These are phyloP conservation scores for Penicillium olsonii DNA, from an alignment of 2,329 filamentous ascomycete genomes.

Conservation along the genomic window DNA sequence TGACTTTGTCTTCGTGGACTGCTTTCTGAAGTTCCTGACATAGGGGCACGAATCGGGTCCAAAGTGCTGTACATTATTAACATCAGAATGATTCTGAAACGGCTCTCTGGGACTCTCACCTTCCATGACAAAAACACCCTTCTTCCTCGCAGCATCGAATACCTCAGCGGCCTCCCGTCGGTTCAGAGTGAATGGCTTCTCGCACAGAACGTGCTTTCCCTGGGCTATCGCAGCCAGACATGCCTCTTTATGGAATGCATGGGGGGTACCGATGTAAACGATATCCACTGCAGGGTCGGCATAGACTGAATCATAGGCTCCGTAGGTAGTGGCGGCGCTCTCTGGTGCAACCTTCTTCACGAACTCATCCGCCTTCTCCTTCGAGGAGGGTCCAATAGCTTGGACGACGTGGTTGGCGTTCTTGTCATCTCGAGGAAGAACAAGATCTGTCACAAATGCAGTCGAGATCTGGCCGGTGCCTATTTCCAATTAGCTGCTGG, in stretches of 20 bases:
- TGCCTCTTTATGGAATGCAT: slow-evolving; percentile 85
- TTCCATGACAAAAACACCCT: slow-evolving; percentile 73
- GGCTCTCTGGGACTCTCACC: slow-evolving; percentile 45
- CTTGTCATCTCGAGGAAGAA: neutral
- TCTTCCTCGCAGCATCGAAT: slow-evolving; percentile 66
- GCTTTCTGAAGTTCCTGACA: neutral
- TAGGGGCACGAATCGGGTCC: neutral
- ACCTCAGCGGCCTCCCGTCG: slow-evolving; percentile 69
- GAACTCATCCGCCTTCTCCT: neutral
- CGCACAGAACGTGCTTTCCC: slow-evolving; percentile 79
- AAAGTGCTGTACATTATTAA: neutral
- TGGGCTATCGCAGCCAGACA: slow-evolving; percentile 74
- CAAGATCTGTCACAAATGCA: neutral
- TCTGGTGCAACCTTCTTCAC: neutral
- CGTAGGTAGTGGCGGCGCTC: slow-evolving; percentile 51
- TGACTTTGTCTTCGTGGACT: neutral
- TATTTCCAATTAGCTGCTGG: neutral
- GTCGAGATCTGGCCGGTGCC: neutral
- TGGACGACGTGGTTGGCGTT: neutral
- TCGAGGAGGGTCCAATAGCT: neutral
- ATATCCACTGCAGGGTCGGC: slow-evolving; percentile 73
- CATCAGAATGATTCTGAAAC: neutral
- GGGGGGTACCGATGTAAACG: slow-evolving; percentile 79
- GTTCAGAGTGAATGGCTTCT: slow-evolving; percentile 80
- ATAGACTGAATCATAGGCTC: slow-evolving; percentile 74